These are phyloP conservation scores for Acanthamoeba lenticulata DNA, from an alignment of 208 protist species.

Conservation along the genomic window DNA sequence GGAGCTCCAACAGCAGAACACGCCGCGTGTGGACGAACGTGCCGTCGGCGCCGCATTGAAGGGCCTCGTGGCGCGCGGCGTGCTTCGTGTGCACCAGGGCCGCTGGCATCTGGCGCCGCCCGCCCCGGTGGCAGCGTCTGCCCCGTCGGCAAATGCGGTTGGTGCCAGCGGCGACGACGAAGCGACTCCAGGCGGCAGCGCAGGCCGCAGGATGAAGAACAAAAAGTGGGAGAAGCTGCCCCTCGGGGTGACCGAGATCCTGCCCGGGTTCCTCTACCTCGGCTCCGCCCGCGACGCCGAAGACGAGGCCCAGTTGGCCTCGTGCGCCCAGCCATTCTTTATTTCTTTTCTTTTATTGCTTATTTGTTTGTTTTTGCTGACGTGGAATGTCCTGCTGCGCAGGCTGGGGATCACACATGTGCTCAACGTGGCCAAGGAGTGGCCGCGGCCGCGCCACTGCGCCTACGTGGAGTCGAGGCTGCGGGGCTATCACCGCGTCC, in stretches of 20 bases:
- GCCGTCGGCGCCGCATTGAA: background rate
- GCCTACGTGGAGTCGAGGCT: background rate
- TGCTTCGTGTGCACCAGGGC: slow-evolving; percentile 12
- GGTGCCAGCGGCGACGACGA: background rate
- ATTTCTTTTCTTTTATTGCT: background rate
- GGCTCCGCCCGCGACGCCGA: slow-evolving; percentile 22
- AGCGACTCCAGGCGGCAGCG: background rate
- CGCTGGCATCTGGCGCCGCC: background rate
- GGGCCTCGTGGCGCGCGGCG: background rate
- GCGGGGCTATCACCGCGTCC: background rate
- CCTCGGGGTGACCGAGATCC: background rate
- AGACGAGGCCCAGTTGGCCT: background rate
- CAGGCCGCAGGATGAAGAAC: background rate
- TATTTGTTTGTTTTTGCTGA: background rate
- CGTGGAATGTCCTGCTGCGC: background rate
- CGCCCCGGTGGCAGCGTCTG: background rate
- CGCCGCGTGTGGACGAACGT: background rate
- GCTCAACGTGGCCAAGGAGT: slow-evolving; percentile 47
- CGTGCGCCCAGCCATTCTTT: background rate
- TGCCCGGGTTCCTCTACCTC: slow-evolving; percentile 58
- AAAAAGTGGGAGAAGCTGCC: slow-evolving; percentile 36
- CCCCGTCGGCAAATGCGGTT: background rate
- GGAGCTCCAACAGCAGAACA: background rate
- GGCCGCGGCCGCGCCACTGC: background rate
- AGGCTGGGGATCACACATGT: slow-evolving; percentile 26